phyloP scores from a whole-genome alignment of 345 rosid genomes.

The Xanthoceras sorbifolium region DNA sequence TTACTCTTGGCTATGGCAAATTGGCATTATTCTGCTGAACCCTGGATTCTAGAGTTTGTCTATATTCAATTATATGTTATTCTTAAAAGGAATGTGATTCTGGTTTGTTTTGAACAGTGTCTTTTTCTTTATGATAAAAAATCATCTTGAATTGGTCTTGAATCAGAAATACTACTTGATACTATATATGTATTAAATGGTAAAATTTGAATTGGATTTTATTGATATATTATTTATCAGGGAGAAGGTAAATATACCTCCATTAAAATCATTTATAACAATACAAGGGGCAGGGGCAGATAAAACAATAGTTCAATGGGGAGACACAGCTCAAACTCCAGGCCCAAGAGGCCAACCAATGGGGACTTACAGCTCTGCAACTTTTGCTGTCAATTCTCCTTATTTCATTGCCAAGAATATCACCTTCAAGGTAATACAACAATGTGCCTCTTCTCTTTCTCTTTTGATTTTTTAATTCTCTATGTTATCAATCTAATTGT shows the following conservation, averaged over 20 bases:
- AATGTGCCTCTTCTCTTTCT: background rate
- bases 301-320: conserved; percentile 84
- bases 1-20: conserved; percentile 23
- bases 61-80: conserved; percentile 9
- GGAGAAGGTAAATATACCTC: conserved; percentile 83
- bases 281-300: conserved; percentile 95
- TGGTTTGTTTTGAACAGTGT: conserved; percentile 18
- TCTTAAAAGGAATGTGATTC: conserved; percentile 21
- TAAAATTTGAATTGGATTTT: conserved; percentile 1
- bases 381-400: conserved; percentile 86
- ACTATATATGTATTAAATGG: background rate
- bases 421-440: conserved; percentile 67
- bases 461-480: background rate
- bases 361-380: conserved; percentile 86
- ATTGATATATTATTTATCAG: conserved; percentile 34
- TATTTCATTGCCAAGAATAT: conserved; percentile 91
- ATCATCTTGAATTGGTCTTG: conserved; percentile 6
- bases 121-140: conserved; percentile 12
- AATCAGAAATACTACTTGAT: background rate
- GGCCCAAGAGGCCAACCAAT: conserved; percentile 68
- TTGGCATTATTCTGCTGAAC: conserved; percentile 17
- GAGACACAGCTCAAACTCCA: conserved; percentile 88
- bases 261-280: conserved; percentile 78
- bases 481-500: background rate
- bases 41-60: conserved; percentile 32